Base-by-base conservation (phyloP, 352 stramenopile genomes). In the Globisporangium spinosum region DNA sequence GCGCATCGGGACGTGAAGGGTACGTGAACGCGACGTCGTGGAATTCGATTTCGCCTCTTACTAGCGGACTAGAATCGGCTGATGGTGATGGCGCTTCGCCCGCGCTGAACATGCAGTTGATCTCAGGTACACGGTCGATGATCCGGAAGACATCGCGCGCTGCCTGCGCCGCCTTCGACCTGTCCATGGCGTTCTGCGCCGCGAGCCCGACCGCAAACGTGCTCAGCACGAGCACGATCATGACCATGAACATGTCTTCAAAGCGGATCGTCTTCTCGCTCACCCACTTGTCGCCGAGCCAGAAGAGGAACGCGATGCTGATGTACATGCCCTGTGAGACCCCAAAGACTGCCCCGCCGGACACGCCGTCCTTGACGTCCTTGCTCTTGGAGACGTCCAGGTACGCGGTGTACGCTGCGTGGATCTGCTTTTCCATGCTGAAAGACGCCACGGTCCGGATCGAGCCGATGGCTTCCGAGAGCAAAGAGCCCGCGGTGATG, bases 1-100 rank as follows among this genome's bases (percentile, higher is more conserved):
- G 59, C 12, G 80, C 62, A 12, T 87, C 71, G 0, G 78, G 80
- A 0, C 80, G 80, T 7, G 77, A 83, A 23, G 80, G 80, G 54
- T 89, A 89, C 10, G 67, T 62, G 61, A 89, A 89, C 2, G 63
- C 64, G 5, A 99, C 86, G 70, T 97, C 71, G 8, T 87, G 34
- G 65, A 98, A 93, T 9, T 83, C 68, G 43, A 97, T 79, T 13
- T 70, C 70, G n/a, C 95, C 93, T 51, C 32, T 12, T 20, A 66
- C 6, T 43, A 43, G 43, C 12, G 23, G 23, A 34, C 58, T 58
- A 15, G 2, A 53, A 12, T 47, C 45, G 10, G 13, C 12, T 13
- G 35, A 17, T 43, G 35, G 35, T 47, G 32, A 2, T 35, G 17
- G 61, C 2, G 29, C 38, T 2, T 54, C 35, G 38, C 23, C 58